A percentile compares a stretch with the other conserved stretches of the same genome.
These are phyloP conservation scores for Trametes punicea DNA, from an alignment of 768 basidiomycete species.

Conservation along the genomic window DNA sequence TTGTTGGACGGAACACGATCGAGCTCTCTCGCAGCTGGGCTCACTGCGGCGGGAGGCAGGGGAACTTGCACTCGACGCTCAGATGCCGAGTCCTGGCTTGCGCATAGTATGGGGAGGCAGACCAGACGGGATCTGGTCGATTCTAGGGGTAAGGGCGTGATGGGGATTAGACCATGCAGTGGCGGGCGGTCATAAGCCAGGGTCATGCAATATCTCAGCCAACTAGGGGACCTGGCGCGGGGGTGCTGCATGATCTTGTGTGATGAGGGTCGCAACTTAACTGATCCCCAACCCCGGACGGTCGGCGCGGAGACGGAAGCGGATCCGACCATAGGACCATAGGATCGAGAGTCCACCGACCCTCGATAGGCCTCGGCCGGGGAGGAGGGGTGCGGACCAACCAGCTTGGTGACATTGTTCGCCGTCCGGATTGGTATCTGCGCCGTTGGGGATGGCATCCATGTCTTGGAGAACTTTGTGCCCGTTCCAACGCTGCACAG, in stretches of 20 bases:
- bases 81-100: background rate
- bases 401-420: background rate
- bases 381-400: background rate
- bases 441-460: background rate
- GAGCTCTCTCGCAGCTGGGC: background rate
- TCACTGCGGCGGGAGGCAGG: no score
- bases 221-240: background rate
- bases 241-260: background rate
- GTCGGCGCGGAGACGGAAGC: constrained; percentile 6
- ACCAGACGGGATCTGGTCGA: no score
- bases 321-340: background rate
- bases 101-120: no score
- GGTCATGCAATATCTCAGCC: background rate
- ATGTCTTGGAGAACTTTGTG: background rate
- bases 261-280: background rate
- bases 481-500: constrained; percentile 11
- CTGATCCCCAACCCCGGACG: background rate
- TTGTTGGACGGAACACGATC: constrained; percentile 14
- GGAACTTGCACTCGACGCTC: background rate
- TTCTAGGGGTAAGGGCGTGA: no score
- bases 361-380: background rate
- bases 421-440: background rate
- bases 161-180: background rate
- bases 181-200: background rate
- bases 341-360: no score